Evolutionary conservation across 257 asterid species (phyloP).

Genomic region (Solanum peruvianum): DNA sequence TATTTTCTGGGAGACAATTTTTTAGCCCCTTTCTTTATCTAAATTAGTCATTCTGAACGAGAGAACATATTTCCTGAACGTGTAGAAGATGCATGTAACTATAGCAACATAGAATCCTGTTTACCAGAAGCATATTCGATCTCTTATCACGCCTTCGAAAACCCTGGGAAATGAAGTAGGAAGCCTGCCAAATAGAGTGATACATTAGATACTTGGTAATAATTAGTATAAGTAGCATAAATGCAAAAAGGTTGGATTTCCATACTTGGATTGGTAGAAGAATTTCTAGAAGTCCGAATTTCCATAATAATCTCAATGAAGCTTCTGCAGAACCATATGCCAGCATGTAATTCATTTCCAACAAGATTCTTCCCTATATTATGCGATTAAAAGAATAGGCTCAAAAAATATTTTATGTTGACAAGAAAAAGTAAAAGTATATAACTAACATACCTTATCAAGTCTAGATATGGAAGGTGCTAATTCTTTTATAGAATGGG

Average conservation of each 20-base stretch:
- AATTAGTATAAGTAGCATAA: not conserved
- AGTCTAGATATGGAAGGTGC: constrained; percentile 10
- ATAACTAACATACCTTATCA: constrained; percentile 6
- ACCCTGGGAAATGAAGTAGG: constrained; percentile 17
- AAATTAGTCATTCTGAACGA: not conserved
- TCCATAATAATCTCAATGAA: constrained; percentile 22
- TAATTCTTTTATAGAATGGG: constrained; percentile 10
- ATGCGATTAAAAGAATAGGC: not conserved
- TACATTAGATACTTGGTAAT: not conserved
- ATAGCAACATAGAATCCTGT: not conserved
- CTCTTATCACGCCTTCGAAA: constrained; percentile 22
- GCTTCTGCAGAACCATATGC: constrained; percentile 31
- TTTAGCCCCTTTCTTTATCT: not conserved
- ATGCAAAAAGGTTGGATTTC: not conserved
- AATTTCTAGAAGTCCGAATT: constrained; percentile 19
- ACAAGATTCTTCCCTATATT: constrained; percentile 17
- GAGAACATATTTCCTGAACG: not conserved
- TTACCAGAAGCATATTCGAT: constrained; percentile 25
- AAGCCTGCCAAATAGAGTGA: constrained; percentile 11
- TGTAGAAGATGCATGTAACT: not conserved
- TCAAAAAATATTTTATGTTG: not conserved
- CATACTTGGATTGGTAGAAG: constrained; percentile 22
- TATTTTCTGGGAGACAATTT: not conserved
- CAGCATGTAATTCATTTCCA: constrained; percentile 28
- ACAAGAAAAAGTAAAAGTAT: not conserved